Evolutionary conservation across 805 yeast species (phyloP), one percentile per base, ranked within the genome.

Genomic region (Candida nonsorbophila): DNA sequence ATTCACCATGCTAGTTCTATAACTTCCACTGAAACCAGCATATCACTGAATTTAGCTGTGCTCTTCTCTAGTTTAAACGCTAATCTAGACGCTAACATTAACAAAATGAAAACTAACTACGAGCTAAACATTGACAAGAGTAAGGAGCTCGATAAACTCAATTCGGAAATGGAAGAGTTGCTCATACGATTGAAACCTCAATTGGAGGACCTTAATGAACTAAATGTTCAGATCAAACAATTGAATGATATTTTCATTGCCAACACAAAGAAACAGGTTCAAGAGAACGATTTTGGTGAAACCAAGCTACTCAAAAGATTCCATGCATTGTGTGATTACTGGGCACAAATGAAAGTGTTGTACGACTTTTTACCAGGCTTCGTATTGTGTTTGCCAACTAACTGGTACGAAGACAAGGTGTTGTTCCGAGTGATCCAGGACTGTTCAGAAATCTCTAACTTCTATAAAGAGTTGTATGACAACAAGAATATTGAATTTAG

Each of bases 371-470:
- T 63, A 13, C 63, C 62, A 1, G 40, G 46, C 16, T 41, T 61
- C n/a, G 43, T 62, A 5, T 40, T 51, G 17, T 51, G 58, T 27
- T 45, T 54, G 16, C 62, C 67, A 3, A 32, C 51, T 4, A 53
- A 61, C 38, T 63, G 69, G 69, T 55, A 47, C 34, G 41, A 47
- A 11, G 62, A 62, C 31, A 41, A 46, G 19, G 30, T 44, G 5
- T 42, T 61, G 19, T 35, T 39, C 16, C 42, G 38, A 2, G 46
- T 60, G 2, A 48, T 62, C 14, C 33, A 45, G 11, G 52, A 51
- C 16, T 51, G 63, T 31, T 58, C 50, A 29, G 41, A 38, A 3
- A 27, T 51, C 5, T 30, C 47, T 7, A 47, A 46, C 3, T 13
- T 51, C 3, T 45, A 44, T 28, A 32, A 34, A 7, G 38, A 39